Percentiles rank a stretch among this genome's conserved stretches.
Conservation (phyloP, 345 rosid genomes). For the Gossypium anomalum region DNA sequence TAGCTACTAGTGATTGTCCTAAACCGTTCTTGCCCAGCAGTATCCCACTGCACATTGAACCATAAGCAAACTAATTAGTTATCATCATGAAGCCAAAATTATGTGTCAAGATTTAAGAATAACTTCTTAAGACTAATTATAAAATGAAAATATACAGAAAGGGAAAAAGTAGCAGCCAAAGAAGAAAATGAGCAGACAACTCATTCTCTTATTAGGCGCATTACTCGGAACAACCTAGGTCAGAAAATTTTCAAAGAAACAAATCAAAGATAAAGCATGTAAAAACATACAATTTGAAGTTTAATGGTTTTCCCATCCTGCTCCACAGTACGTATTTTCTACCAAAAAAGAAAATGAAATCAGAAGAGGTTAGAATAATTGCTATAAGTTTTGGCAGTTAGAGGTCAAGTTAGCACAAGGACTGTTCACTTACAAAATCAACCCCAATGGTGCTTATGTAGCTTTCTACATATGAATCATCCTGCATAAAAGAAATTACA, state of each 20-base stretch:
- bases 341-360: constrained; percentile 6
- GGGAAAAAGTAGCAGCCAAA: not conserved
- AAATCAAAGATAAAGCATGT: not conserved
- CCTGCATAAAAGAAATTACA: constrained; percentile 33
- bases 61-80: constrained; percentile 4
- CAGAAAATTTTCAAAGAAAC: not conserved
- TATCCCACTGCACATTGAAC: constrained; percentile 72
- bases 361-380: constrained; percentile 8
- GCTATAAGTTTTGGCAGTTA: not conserved
- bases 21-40: constrained; percentile 97
- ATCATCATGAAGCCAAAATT: not conserved
- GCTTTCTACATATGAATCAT: constrained; percentile 74
- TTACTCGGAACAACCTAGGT: not conserved
- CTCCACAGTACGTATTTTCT: constrained; percentile 90
- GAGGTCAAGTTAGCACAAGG: not conserved
- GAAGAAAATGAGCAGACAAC: not conserved
- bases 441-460: constrained; percentile 85
- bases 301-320: constrained; percentile 83
- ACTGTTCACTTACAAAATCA: constrained; percentile 53
- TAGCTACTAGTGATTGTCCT: constrained; percentile 96
- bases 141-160: not conserved
- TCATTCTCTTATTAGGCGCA: not conserved
- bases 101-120: not conserved
- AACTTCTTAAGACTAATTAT: not conserved
- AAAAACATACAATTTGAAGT: constrained; percentile 65